Evolutionary conservation across 345 rosid species (phyloP).

Genomic region (Heritiera littoralis): DNA sequence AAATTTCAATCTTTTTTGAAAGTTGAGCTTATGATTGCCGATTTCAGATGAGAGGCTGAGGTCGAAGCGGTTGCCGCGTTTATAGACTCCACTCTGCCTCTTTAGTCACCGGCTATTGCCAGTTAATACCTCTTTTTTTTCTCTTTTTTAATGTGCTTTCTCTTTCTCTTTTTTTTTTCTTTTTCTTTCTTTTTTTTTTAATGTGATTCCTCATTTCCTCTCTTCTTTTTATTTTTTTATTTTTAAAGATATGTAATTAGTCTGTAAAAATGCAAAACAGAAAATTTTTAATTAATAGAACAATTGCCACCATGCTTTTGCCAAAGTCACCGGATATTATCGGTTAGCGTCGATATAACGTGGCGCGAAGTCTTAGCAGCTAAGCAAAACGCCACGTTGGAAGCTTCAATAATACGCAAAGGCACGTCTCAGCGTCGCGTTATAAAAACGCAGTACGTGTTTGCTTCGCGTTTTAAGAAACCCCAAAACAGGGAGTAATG

Average conservation of each 20-base stretch:
- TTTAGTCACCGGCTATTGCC: conserved; percentile 25
- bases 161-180: background rate
- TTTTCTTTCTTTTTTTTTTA: background rate
- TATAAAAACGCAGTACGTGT: background rate
- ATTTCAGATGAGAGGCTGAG: background rate
- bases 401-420: background rate
- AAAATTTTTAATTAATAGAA: too few species aligned
- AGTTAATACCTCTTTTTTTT: conserved; percentile 10
- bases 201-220: too few species aligned
- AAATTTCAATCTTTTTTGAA: background rate
- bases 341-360: background rate
- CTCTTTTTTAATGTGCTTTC: background rate
- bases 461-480: conserved; percentile 1
- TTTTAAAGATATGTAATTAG: too few species aligned
- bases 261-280: too few species aligned
- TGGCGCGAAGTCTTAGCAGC: conserved; percentile 9
- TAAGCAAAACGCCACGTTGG: background rate
- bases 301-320: background rate
- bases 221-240: too few species aligned
- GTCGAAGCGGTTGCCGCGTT: background rate
- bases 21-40: conserved; percentile 30
- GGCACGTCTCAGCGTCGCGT: background rate
- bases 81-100: background rate
- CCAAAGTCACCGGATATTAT: conserved; percentile 10
- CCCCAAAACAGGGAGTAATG: background rate